Evolutionary conservation across 768 basidiomycete genomes (phyloP).

Genomic region (Kwoniella sp.): DNA sequence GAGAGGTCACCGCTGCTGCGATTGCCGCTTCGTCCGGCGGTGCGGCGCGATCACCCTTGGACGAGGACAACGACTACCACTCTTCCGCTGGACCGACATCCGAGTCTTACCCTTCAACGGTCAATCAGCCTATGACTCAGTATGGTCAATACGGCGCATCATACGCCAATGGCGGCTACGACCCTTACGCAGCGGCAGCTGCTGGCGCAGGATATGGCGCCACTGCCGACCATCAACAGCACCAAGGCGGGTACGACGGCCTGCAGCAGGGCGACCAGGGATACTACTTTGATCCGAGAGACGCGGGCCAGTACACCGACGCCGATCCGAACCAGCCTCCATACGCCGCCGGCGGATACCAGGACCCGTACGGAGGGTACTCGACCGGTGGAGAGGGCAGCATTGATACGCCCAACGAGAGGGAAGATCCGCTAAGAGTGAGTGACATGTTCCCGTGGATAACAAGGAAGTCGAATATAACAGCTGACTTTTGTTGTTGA

Average conservation of each 20-base stretch:
- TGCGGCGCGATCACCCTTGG: conserved; percentile 46
- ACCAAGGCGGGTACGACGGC: conserved; percentile 32
- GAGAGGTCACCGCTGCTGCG: conserved; percentile 55
- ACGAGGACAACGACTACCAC: conserved; percentile 50
- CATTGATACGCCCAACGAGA: conserved; percentile 40
- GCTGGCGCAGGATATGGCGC: conserved; percentile 28
- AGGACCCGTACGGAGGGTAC: conserved; percentile 40
- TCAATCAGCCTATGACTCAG: conserved; percentile 51
- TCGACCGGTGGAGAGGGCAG: conserved; percentile 31
- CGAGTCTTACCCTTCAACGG: conserved; percentile 47
- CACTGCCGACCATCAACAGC: neutral
- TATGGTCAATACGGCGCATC: conserved; percentile 53
- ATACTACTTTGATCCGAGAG: conserved; percentile 47
- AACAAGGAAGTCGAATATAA: neutral
- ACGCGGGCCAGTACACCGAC: conserved; percentile 40
- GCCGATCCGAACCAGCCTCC: conserved; percentile 20
- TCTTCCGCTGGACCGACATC: conserved; percentile 33
- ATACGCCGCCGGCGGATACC: conserved; percentile 11
- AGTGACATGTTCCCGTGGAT: conserved; percentile 24
- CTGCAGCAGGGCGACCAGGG: conserved; percentile 27
- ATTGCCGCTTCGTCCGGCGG: conserved; percentile 46
- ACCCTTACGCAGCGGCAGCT: conserved; percentile 46
- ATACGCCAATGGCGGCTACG: conserved; percentile 53
- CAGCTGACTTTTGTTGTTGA: neutral
- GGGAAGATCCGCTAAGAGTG: conserved; percentile 45